Conservation (phyloP, 192 early-diverging fungal species). For the Thamnidium elegans region DNA sequence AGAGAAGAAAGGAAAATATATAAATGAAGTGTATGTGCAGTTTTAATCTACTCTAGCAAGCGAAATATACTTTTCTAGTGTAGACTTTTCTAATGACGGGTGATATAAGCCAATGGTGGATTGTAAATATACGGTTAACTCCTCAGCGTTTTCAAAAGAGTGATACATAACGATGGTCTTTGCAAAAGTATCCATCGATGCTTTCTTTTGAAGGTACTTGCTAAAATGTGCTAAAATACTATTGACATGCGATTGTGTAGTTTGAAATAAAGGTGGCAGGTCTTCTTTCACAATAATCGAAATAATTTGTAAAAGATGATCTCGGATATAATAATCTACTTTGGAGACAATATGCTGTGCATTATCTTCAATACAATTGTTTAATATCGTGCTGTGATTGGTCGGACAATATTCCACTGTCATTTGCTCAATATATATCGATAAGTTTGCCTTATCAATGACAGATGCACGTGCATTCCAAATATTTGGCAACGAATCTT, state of each 20-base stretch:
- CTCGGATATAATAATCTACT: neutral
- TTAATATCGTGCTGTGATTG: neutral
- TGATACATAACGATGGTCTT: no score
- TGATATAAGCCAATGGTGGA: no score
- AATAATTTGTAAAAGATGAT: neutral
- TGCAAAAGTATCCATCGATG: no score
- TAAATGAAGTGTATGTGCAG: no score
- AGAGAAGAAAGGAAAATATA: no score
- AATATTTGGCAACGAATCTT: conserved; percentile 10
- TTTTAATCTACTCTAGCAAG: no score
- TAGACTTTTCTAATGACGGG: no score
- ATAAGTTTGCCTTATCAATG: neutral
- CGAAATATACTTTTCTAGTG: no score
- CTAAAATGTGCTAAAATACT: conserved; percentile 3
- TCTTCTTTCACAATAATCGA: neutral
- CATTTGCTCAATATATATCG: neutral
- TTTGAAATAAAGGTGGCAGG: conserved; percentile 7
- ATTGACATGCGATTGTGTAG: conserved; percentile 1
- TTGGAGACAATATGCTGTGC: neutral
- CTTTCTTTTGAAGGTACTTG: no score
- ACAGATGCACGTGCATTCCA: conserved; percentile 8
- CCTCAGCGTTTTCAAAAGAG: no score
- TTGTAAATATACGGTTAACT: no score
- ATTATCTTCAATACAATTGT: conserved; percentile 1
- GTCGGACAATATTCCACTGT: neutral